These are phyloP conservation scores for Monilinia fructicola DNA, from an alignment of 2,329 filamentous ascomycete species.

Conservation along the genomic window DNA sequence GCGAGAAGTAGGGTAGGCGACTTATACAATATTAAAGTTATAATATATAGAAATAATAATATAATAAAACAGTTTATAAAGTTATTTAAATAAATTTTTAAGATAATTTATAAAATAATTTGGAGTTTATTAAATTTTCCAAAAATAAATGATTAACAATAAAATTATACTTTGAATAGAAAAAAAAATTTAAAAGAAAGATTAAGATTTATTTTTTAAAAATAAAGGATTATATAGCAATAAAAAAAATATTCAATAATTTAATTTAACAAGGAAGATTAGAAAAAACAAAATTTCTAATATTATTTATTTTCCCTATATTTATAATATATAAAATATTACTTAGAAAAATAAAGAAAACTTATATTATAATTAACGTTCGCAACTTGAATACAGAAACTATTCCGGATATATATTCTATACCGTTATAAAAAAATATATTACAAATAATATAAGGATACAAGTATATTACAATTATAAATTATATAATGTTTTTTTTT, in stretches of 20 bases:
- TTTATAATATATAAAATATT: background rate
- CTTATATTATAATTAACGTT: background rate
- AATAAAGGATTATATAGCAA: background rate
- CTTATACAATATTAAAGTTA: background rate
- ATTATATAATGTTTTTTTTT: background rate
- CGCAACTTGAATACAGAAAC: background rate
- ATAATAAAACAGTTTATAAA: background rate
- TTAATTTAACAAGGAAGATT: background rate
- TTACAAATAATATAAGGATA: background rate
- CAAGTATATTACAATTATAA: background rate
- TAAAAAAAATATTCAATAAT: background rate
- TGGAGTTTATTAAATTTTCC: background rate
- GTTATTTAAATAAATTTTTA: background rate
- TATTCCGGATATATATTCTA: background rate
- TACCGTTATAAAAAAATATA: background rate
- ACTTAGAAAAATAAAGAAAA: background rate
- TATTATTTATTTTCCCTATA: background rate
- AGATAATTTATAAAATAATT: background rate
- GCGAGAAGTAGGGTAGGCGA: no score
- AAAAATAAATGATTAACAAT: background rate
- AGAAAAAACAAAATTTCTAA: background rate
- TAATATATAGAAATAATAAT: background rate
- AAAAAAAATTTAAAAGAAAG: background rate
- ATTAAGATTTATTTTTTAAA: background rate
- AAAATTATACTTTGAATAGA: background rate